Percentiles rank a stretch among this genome's conserved stretches.
phyloP scores from a whole-genome alignment of 495 filamentous ascomycete species.

The Venustampulla echinocandica region DNA sequence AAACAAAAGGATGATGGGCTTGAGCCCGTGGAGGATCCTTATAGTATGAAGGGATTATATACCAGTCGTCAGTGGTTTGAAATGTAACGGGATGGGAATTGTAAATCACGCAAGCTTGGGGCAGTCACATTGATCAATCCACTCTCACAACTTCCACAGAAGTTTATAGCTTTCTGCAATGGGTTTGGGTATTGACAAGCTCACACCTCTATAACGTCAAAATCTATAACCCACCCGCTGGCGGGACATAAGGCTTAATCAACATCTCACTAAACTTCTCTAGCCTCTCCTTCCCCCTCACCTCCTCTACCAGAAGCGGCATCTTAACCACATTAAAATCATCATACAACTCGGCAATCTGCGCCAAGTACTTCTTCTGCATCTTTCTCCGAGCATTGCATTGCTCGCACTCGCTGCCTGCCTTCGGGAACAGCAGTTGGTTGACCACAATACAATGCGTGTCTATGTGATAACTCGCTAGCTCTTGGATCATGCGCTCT shows the following conservation, averaged over 20 bases:
- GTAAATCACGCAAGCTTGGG: no score
- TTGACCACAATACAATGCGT: conserved; percentile 98
- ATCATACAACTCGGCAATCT: conserved; percentile 97
- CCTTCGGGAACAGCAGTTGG: conserved; percentile 88
- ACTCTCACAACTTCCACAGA: no score
- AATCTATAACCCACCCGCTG: conserved; percentile 37
- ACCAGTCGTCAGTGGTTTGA: no score
- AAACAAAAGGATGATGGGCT: no score
- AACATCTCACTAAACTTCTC: conserved; percentile 94
- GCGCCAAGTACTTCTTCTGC: conserved; percentile 99
- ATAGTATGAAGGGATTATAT: no score
- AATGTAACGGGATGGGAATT: no score
- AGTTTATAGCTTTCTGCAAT: no score
- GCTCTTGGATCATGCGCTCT: conserved; percentile 98
- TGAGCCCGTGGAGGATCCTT: no score
- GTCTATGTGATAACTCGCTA: conserved; percentile 88
- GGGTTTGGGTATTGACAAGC: no score
- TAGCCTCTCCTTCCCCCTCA: conserved; percentile 86
- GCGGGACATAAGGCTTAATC: conserved; percentile 73
- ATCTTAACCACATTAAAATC: conserved; percentile 99
- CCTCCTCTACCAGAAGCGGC: conserved; percentile 90
- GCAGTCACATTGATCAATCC: no score
- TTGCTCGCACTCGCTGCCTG: conserved; percentile 82
- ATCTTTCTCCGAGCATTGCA: conserved; percentile 92
- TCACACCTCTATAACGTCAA: not conserved